Conservation (phyloP, 768 basidiomycete species). For the Collybia nuda region DNA sequence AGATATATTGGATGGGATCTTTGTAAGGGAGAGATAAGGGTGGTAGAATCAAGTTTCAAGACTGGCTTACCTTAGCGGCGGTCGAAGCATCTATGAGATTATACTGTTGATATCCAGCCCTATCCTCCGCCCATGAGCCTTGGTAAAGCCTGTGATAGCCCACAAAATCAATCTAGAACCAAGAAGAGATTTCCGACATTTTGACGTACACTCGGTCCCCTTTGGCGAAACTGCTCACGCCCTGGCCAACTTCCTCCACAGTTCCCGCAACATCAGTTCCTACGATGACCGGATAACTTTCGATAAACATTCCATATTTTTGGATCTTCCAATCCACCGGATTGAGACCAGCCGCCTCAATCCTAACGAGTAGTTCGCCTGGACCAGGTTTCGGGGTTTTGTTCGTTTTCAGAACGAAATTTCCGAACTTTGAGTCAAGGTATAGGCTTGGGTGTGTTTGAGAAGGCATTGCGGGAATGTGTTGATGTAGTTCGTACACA, state of each 20-base stretch:
- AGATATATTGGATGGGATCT: conserved; percentile 33
- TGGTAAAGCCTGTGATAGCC: conserved; percentile 6
- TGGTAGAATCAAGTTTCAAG: conserved; percentile 4
- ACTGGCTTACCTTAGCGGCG: conserved; percentile 11
- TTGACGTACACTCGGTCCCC: conserved; percentile 52
- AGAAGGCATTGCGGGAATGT: neutral
- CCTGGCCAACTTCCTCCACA: conserved; percentile 44
- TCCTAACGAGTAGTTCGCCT: conserved; percentile 13
- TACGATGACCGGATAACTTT: neutral
- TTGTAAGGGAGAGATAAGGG: neutral
- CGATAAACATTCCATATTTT: neutral
- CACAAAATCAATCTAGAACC: neutral
- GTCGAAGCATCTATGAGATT: conserved; percentile 16
- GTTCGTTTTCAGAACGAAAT: neutral
- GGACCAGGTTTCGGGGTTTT: conserved; percentile 7
- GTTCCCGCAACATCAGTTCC: neutral
- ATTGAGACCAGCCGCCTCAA: conserved; percentile 14
- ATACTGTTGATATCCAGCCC: conserved; percentile 26
- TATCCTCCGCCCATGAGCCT: conserved; percentile 2
- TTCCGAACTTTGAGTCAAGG: neutral
- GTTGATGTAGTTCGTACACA: neutral
- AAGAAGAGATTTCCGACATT: neutral
- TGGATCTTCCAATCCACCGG: conserved; percentile 12
- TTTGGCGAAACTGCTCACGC: conserved; percentile 45
- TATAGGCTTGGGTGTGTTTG: neutral